Evolutionary conservation across 2,329 filamentous ascomycete genomes (phyloP).

Genomic region (Rhinocladiella mackenziei): DNA sequence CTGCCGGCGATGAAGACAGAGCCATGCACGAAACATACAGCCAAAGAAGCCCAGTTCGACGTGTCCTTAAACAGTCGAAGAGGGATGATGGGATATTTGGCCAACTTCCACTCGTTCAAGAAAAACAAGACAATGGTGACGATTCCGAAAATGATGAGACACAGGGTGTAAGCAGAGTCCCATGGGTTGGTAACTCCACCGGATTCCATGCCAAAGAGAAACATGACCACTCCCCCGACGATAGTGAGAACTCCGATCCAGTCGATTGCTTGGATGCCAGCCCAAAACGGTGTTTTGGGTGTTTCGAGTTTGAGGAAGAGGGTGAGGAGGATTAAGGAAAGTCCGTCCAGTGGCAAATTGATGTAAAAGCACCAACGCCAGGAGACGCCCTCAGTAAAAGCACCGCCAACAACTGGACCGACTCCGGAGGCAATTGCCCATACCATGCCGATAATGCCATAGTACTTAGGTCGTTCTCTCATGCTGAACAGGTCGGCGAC

Average conservation of each 20-base stretch:
- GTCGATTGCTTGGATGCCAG: constrained; percentile 59
- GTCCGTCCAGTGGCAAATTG: constrained; percentile 59
- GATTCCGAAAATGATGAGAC: constrained; percentile 46
- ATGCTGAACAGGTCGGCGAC: constrained; percentile 63
- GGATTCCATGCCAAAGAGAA: constrained; percentile 66
- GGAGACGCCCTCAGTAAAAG: constrained; percentile 39
- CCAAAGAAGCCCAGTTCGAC: constrained; percentile 54
- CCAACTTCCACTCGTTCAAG: constrained; percentile 57
- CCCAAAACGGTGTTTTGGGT: constrained; percentile 55
- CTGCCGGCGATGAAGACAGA: constrained; percentile 71
- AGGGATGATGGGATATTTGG: constrained; percentile 62
- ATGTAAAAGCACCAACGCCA: constrained; percentile 52
- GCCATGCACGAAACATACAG: constrained; percentile 67
- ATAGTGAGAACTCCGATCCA: constrained; percentile 61
- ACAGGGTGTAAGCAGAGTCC: constrained; percentile 49
- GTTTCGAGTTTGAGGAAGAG: constrained; percentile 60
- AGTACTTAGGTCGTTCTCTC: constrained; percentile 56
- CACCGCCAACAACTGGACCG: constrained; percentile 47
- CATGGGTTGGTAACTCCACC: constrained; percentile 58
- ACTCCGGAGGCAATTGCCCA: constrained; percentile 60
- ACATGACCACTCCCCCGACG: constrained; percentile 63
- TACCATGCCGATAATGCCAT: constrained; percentile 58
- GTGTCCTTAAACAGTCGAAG: constrained; percentile 40
- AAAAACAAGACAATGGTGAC: constrained; percentile 49
- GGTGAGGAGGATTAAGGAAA: constrained; percentile 56